Percentiles rank a stretch among this genome's conserved stretches.
phyloP scores from a whole-genome alignment of 2,329 filamentous ascomycete species.

The Colletotrichum cordylinicola region DNA sequence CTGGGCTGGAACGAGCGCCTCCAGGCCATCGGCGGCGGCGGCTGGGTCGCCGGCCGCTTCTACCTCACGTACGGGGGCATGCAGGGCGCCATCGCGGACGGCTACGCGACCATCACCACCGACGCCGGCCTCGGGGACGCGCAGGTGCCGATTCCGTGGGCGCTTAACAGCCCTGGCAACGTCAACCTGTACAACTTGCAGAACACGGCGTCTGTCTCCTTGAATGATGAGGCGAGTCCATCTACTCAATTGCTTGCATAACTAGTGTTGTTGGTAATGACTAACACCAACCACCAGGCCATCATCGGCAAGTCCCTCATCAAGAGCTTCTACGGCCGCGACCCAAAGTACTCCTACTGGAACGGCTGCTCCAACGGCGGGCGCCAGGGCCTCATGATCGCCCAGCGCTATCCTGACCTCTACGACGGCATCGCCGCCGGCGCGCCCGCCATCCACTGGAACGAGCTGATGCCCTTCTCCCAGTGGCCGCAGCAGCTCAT shows the following conservation, averaged over 20 bases:
- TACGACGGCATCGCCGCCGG: conserved; percentile 47
- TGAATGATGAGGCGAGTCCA: conserved; percentile 47
- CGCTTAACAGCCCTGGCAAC: conserved; percentile 16
- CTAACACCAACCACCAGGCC: conserved; percentile 25
- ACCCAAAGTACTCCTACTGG: conserved; percentile 46
- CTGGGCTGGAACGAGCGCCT: conserved; percentile 34
- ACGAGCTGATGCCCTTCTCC: neutral
- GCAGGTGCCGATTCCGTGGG: conserved; percentile 19
- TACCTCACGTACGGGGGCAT: conserved; percentile 20
- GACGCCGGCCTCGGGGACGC: conserved; percentile 23
- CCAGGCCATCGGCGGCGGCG: conserved; percentile 34
- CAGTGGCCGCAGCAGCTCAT: conserved; percentile 1
- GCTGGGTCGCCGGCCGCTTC: conserved; percentile 28
- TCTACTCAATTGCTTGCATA: conserved; percentile 31
- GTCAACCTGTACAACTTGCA: conserved; percentile 27
- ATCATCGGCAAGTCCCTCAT: conserved; percentile 54
- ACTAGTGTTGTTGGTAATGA: conserved; percentile 46
- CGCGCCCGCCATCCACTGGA: conserved; percentile 28
- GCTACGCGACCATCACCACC: conserved; percentile 25
- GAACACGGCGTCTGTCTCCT: conserved; percentile 36
- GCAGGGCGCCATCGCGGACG: conserved; percentile 24
- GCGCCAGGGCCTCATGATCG: conserved; percentile 52
- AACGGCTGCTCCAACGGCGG: conserved; percentile 58
- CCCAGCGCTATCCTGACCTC: conserved; percentile 51
- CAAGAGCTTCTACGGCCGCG: conserved; percentile 48